phyloP scores from a whole-genome alignment of 2,329 filamentous ascomycete species.

The Fusarium subglutinans region DNA sequence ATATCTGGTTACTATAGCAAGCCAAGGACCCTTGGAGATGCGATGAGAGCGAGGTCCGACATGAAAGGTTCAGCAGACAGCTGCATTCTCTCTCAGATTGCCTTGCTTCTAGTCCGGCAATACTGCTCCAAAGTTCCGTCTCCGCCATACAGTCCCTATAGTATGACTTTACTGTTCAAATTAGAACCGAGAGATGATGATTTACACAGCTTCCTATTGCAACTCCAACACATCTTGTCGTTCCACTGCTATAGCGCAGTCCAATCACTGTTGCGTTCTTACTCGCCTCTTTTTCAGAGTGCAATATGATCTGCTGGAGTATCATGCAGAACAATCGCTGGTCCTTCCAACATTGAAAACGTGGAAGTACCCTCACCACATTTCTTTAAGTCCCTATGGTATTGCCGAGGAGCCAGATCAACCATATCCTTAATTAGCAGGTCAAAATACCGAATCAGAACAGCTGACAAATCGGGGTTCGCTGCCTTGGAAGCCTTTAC shows the following conservation, averaged over 20 bases:
- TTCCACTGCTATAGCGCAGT: not conserved
- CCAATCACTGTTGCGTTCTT: not conserved
- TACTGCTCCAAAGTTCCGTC: not conserved
- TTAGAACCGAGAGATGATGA: not conserved
- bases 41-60: not conserved
- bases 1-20: conserved; percentile 1
- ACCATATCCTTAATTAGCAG: not conserved
- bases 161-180: conserved; percentile 10
- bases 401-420: not conserved
- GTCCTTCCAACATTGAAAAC: not conserved
- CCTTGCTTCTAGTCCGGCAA: not conserved
- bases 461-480: not conserved
- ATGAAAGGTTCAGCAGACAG: not conserved
- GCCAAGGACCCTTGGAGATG: not conserved
- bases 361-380: not conserved
- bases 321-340: not conserved
- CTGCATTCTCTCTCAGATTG: not conserved
- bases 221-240: not conserved
- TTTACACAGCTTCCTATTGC: not conserved
- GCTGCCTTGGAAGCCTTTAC: not conserved
- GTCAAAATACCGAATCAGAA: not conserved
- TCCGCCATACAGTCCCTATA: not conserved
- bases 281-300: not conserved
- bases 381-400: not conserved
- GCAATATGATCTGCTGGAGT: not conserved